phyloP scores from a whole-genome alignment of 2,329 filamentous ascomycete genomes.

The Nigrograna mackinnonii region DNA sequence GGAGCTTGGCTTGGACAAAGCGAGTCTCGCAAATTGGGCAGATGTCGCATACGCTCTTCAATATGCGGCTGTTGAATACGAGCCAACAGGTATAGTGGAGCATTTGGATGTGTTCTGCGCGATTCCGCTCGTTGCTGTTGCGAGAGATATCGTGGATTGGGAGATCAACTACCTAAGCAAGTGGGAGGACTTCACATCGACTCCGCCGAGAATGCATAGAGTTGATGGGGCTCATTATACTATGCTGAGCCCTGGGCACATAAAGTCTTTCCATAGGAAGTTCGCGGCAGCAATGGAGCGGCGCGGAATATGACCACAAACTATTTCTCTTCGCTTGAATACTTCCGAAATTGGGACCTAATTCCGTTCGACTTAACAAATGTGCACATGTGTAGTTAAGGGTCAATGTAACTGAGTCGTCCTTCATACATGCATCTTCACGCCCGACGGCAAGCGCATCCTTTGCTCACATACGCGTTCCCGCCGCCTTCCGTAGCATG shows the following conservation, averaged over 20 bases:
- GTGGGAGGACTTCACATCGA: slow-evolving; percentile 18
- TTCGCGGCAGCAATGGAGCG: too few species aligned
- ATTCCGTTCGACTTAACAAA: too few species aligned
- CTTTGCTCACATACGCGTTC: too few species aligned
- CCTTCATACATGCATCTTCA: too few species aligned
- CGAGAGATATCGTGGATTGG: slow-evolving; percentile 34
- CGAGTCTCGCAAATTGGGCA: slow-evolving; percentile 38
- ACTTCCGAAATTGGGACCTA: too few species aligned
- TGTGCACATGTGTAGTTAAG: too few species aligned
- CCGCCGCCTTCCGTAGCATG: too few species aligned
- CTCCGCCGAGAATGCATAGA: slow-evolving; percentile 12
- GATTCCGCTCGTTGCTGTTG: slow-evolving; percentile 33
- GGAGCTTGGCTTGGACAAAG: slow-evolving; percentile 34
- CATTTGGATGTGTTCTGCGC: slow-evolving; percentile 50
- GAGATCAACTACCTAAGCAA: slow-evolving; percentile 18
- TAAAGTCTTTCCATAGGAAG: slow-evolving; percentile 15
- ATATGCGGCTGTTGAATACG: slow-evolving; percentile 46
- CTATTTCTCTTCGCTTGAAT: too few species aligned
- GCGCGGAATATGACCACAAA: too few species aligned
- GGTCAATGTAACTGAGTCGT: too few species aligned
- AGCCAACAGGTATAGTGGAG: slow-evolving; percentile 42
- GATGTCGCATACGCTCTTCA: slow-evolving; percentile 42
- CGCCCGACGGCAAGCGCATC: too few species aligned
- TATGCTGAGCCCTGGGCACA: slow-evolving; percentile 19
- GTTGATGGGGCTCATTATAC: slow-evolving; percentile 22